Conservation (phyloP, 2,329 filamentous ascomycete genomes). For the Pestalotiopsis sp. region DNA sequence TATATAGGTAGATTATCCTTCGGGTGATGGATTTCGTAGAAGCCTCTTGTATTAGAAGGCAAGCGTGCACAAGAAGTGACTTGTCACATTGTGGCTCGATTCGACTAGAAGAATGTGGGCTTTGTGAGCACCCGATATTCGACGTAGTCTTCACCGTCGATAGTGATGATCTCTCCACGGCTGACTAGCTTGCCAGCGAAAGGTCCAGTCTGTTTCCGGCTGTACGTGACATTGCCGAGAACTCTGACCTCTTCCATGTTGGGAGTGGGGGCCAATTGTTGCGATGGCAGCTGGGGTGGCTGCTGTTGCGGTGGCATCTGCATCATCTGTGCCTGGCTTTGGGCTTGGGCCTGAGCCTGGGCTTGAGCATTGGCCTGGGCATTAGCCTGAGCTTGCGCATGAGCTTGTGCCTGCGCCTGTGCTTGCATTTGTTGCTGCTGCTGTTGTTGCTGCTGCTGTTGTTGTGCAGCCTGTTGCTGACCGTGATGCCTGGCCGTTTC, state of each 20-base stretch:
- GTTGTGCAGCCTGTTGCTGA: constrained; percentile 15
- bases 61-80: neutral
- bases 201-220: constrained; percentile 61
- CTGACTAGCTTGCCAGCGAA: constrained; percentile 67
- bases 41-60: neutral
- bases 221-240: constrained; percentile 63
- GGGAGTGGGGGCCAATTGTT: constrained; percentile 36
- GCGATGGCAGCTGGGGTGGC: constrained; percentile 15
- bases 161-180: constrained; percentile 62
- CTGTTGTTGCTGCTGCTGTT: constrained; percentile 13
- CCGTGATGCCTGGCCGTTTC: constrained; percentile 45
- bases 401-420: constrained; percentile 1
- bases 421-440: constrained; percentile 3
- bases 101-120: constrained; percentile 58
- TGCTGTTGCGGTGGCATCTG: constrained; percentile 23
- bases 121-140: constrained; percentile 69
- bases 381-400: neutral
- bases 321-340: constrained; percentile 10
- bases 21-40: too few species aligned
- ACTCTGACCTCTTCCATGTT: constrained; percentile 56
- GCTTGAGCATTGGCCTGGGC: neutral
- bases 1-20: too few species aligned
- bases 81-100: neutral
- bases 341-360: constrained; percentile 18
- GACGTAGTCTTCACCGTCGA: constrained; percentile 69